Base-by-base conservation (phyloP, 2,329 filamentous ascomycete species). In the Phaeosphaeriaceae sp. region DNA sequence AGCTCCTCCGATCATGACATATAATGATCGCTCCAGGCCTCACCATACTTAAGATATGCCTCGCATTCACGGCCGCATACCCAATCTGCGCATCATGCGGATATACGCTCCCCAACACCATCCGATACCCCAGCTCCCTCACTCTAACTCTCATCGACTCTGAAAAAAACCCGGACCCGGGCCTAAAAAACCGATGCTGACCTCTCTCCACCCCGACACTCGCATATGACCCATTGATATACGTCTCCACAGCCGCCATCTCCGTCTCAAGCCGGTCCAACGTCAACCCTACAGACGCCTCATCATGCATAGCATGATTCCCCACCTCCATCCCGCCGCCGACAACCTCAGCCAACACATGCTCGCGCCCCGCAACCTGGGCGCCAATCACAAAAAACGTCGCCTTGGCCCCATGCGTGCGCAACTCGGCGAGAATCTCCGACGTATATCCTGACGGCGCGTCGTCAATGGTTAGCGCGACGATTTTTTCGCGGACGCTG, bases 301-400 rank as follows among this genome's bases (percentile, higher is more conserved):
- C 90, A 73, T 96, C 92, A 70, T 86, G 83, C 90, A 94, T 92
- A 8, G 89, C 92, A 73, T 96, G 92, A 74, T 96, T 96, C 18
- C 83, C 92, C 3, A 96, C 78, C 76, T 81, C 81, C 38, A 76
- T 76, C 3, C 83, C 84, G 4, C 81, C 68, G 23, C 79, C 77
- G 3, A 87, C 63, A 32, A 85, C 71, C 7, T 81, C 70, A 48
- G 72, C 63, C 40, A 88, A 71, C 51, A 82, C 71, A 5, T 64
- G 67, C 40, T 80, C 73, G 38, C 80, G 71, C 3, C 81, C 83
- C 0, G 77, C 60, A 8, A 90, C 85, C 75, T 96, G 91, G 2
- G 81, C 82, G 7, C 92, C 92, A 61, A 96, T 96, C 26, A 95
- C 81, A 72, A 96, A 97, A 71, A 96, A 94, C 0, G 92, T 96